Evolutionary conservation across 192 early-diverging fungal species (phyloP), one percentile per base, ranked within the genome.

Genomic region (Glomus cerebriforme): DNA sequence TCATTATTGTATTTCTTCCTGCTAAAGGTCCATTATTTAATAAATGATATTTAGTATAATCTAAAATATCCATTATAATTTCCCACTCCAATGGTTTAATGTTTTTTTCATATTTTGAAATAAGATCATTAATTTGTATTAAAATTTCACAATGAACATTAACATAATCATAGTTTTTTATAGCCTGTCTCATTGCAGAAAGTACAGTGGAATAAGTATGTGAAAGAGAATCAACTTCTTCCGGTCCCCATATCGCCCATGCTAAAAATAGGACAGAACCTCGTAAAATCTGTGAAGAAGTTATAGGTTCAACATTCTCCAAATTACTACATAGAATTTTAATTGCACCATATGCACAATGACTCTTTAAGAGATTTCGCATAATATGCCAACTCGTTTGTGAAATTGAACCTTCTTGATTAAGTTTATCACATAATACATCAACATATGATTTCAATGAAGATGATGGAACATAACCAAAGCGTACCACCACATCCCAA

Each of bases 361-460:
- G 91, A 35, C 89, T 90, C 59, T 84, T 85, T 71, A 92, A 80
- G 39, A 93, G 78, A 80, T 92, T 92, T 29, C 83, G 81, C 78
- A 92, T 89, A 63, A 91, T 89, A 34, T 83, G 79, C 91, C 90
- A 92, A 34, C 80, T 71, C 69, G 80, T 35, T 83, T 82, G 72
- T 67, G 77, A 78, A 79, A 83, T 2, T n/a, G 64, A n/a, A 24
- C 34, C 66, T 83, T 78, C 34, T 75, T 80, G 7, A 83, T 72
- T 66, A 63, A 83, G 81, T 10, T 86, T 82, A 54, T 79, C 75
- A 45, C 87, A 90, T 13, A 91, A 81, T 32, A 91, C 84, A 47
- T 88, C 84, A 47, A 88, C 73, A 77, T 88, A 88, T 1, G 82
- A 81, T 5, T 82, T 65, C 7, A 89, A 80, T 2, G 87, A 85